phyloP scores from a whole-genome alignment of 768 basidiomycete species.

The Mycena vitilis region DNA sequence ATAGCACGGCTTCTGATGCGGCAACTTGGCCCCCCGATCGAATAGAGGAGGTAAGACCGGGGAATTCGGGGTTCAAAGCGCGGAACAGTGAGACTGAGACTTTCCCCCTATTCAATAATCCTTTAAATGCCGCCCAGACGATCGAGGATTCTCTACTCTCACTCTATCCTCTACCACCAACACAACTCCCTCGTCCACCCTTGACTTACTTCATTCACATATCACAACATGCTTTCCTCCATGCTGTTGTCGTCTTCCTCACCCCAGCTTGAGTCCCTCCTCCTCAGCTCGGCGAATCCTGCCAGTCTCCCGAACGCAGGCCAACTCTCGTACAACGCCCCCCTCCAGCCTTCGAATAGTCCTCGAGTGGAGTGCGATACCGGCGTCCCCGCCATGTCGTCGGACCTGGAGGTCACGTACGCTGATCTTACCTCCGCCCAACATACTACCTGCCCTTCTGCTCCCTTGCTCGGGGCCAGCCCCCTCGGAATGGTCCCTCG shows the following conservation, averaged over 20 bases:
- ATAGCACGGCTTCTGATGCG: too few relatives aligned
- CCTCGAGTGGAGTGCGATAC: slow-evolving; percentile 22
- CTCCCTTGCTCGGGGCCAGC: slow-evolving; percentile 14
- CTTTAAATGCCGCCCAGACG: neutral
- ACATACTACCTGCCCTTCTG: neutral
- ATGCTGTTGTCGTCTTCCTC: slow-evolving; percentile 9
- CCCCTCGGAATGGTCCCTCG: slow-evolving; percentile 1
- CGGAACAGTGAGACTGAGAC: neutral
- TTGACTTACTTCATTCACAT: neutral
- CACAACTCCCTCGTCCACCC: neutral
- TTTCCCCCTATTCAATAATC: neutral
- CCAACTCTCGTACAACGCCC: slow-evolving; percentile 13
- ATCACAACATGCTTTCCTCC: slow-evolving; percentile 10
- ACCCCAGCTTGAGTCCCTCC: slow-evolving; percentile 15
- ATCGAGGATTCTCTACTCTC: slow-evolving; percentile 6
- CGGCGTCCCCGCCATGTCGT: slow-evolving; percentile 16
- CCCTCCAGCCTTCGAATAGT: slow-evolving; percentile 5
- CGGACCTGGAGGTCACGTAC: slow-evolving; percentile 5
- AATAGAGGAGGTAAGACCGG: too few relatives aligned
- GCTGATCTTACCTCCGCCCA: slow-evolving; percentile 22
- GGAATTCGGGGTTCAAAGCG: too few relatives aligned
- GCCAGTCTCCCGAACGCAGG: slow-evolving; percentile 14
- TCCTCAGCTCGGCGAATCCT: slow-evolving; percentile 11
- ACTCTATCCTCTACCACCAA: neutral
- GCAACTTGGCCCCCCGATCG: too few relatives aligned